Evolutionary conservation across 2,329 filamentous ascomycete genomes (phyloP).

Genomic region (Aspergillus melleus): DNA sequence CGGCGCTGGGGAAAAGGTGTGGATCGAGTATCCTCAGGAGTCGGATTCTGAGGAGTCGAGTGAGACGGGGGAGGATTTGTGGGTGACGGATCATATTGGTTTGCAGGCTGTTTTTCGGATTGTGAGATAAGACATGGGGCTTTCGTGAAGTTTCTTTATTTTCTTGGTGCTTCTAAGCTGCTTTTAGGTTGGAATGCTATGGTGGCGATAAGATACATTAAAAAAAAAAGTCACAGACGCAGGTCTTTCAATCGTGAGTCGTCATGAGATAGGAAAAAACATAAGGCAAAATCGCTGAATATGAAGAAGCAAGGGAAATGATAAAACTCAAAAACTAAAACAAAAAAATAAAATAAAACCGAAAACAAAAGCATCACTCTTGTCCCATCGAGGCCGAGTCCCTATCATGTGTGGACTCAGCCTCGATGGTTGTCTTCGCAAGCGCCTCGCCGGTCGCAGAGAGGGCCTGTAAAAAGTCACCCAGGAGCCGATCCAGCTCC

Average conservation of each 20-base stretch:
- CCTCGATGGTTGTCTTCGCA: slow-evolving; percentile 14
- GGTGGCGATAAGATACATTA: not conserved
- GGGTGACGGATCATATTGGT: slow-evolving; percentile 55
- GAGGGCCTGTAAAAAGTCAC: slow-evolving; percentile 40
- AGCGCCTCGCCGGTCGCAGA: slow-evolving; percentile 38
- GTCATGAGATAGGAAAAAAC: not conserved
- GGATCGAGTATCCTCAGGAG: slow-evolving; percentile 35
- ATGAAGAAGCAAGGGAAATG: not conserved
- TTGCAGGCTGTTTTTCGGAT: slow-evolving; percentile 36
- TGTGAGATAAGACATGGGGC: not conserved
- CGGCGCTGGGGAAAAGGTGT: slow-evolving; percentile 48
- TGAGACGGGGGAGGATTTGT: slow-evolving; percentile 43
- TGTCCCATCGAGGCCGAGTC: slow-evolving; percentile 16
- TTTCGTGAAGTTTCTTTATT: not conserved
- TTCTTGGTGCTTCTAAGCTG: not conserved
- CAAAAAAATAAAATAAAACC: too few relatives aligned
- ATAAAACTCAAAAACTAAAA: not conserved
- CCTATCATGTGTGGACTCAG: slow-evolving; percentile 14
- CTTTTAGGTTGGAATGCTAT: not conserved
- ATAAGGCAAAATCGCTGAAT: not conserved
- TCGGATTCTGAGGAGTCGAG: slow-evolving; percentile 36
- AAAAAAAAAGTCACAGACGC: not conserved
- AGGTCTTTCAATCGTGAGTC: not conserved
- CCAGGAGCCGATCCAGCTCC: slow-evolving; percentile 44
- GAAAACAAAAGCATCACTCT: slow-evolving; percentile 10